Conservation (phyloP, 768 basidiomycete species). For the Termitomyces sp. region DNA sequence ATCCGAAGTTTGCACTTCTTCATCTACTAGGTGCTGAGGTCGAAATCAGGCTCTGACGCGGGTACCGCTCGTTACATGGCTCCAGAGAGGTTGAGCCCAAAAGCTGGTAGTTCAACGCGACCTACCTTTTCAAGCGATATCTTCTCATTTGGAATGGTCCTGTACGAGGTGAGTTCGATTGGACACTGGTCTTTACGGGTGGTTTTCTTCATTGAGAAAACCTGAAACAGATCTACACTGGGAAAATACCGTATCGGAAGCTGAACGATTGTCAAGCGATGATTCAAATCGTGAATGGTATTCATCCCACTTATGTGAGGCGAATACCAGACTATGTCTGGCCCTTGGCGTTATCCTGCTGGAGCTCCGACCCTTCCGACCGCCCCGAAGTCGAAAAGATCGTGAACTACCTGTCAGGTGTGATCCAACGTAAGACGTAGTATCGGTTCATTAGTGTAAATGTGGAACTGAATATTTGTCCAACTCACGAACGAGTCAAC, state of each 20-base stretch:
- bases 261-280: not conserved
- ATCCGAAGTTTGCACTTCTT: not conserved
- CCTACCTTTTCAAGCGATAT: slow-evolving; percentile 8
- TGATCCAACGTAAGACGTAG: slow-evolving; percentile 6
- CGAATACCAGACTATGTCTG: slow-evolving; percentile 4
- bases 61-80: slow-evolving; percentile 9
- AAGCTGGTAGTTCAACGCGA: not conserved
- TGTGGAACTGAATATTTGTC: not conserved
- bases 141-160: slow-evolving; percentile 9
- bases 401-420: not conserved
- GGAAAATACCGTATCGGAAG: not conserved
- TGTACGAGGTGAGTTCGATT: slow-evolving; percentile 6
- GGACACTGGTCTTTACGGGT: not conserved
- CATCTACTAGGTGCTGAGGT: not conserved
- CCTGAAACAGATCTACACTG: not conserved
- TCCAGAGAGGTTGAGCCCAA: slow-evolving; percentile 7
- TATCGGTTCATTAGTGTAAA: not conserved
- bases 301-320: not conserved
- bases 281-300: not conserved
- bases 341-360: slow-evolving; percentile 1
- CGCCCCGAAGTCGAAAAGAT: slow-evolving; percentile 1
- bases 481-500: slow-evolving; percentile 7
- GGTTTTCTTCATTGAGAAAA: not conserved
- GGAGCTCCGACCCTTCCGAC: not conserved
- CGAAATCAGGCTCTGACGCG: not conserved